These are phyloP conservation scores for Adansonia madagascariensis DNA, from an alignment of 441 rosid species.

Conservation along the genomic window DNA sequence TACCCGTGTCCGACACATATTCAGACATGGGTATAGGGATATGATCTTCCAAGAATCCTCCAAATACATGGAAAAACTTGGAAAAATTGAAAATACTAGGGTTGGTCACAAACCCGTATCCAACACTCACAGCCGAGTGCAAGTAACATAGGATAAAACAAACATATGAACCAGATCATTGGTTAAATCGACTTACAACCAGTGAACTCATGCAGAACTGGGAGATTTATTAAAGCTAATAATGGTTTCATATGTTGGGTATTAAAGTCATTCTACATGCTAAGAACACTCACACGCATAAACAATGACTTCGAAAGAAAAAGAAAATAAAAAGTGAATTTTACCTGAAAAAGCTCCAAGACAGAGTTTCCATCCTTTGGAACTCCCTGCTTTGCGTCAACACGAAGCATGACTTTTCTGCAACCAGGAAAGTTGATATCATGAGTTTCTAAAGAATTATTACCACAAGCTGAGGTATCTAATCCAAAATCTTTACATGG, in stretches of 20 bases:
- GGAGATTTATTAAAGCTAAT: constrained; percentile 14
- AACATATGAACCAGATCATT: constrained; percentile 1
- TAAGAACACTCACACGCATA: not conserved
- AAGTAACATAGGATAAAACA: not conserved
- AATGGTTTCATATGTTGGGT: constrained; percentile 15
- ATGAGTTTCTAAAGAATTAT: constrained; percentile 25
- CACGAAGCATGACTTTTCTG: constrained; percentile 93
- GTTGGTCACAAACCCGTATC: too few species aligned
- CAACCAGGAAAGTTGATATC: constrained; percentile 34
- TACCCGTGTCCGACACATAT: too few species aligned
- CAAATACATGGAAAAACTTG: too few species aligned
- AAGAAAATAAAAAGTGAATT: constrained; percentile 5
- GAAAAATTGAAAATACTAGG: too few species aligned
- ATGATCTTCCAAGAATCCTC: too few species aligned
- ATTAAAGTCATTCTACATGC: not conserved
- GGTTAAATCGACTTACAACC: constrained; percentile 8
- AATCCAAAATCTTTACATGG: not conserved
- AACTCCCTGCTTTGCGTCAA: constrained; percentile 92
- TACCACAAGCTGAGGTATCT: not conserved
- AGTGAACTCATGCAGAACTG: constrained; percentile 14
- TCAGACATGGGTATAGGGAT: too few species aligned
- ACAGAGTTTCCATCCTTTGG: constrained; percentile 87
- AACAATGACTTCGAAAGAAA: constrained; percentile 3
- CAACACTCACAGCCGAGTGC: too few species aligned
- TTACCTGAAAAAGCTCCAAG: constrained; percentile 91